Percentiles rank a stretch among this genome's conserved stretches.
phyloP scores from a whole-genome alignment of 345 rosid species.

The Erucastrum elatum region DNA sequence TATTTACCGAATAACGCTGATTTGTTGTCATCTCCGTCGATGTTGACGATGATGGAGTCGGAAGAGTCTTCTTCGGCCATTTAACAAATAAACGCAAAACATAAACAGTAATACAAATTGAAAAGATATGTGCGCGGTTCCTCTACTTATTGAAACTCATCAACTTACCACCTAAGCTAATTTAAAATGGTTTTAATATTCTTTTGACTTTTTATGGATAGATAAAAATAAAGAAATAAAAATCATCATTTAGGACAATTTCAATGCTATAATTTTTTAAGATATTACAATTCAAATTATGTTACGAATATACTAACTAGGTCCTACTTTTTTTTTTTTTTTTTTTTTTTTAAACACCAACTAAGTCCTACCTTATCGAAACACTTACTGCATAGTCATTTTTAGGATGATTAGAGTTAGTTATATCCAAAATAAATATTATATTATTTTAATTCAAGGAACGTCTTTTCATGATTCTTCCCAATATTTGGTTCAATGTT shows the following conservation, averaged over 20 bases:
- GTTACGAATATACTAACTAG: neutral
- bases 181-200: neutral
- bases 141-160: conserved; percentile 11
- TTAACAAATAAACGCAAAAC: neutral
- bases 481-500: neutral
- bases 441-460: neutral
- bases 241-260: conserved; percentile 6
- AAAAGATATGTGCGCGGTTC: conserved; percentile 28
- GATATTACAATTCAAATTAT: neutral
- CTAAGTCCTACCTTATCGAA: neutral
- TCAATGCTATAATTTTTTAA: conserved; percentile 2
- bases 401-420: too few species aligned
- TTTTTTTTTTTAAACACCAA: too few species aligned
- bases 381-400: neutral
- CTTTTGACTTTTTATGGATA: neutral
- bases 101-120: neutral
- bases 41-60: conserved; percentile 36
- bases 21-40: conserved; percentile 35
- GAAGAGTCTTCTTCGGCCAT: conserved; percentile 34
- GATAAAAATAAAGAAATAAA: neutral
- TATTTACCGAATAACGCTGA: conserved; percentile 57
- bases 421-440: too few species aligned
- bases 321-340: too few species aligned
- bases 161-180: conserved; percentile 25
- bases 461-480: neutral